Base-by-base conservation (phyloP, 164 flowering plant genomes). In the Akebia trifoliata region DNA sequence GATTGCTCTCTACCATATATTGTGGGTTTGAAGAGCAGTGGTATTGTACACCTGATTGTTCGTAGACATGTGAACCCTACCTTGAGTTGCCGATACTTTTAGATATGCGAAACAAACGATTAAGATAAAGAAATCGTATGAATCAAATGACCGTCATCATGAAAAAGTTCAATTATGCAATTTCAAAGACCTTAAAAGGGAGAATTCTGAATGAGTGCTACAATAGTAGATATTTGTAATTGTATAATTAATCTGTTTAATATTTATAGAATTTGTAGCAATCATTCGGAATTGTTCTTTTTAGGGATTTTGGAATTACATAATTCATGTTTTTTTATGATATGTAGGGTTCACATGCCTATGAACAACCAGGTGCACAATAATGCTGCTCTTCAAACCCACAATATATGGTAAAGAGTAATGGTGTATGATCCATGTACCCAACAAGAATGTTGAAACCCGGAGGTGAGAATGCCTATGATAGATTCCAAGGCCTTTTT, bases 301-400 rank as follows among this genome's bases (percentile, higher is more conserved):
- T n/a, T n/a, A n/a, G n/a, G n/a, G n/a, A n/a, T n/a, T n/a, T n/a
- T n/a, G n/a, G n/a, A n/a, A n/a, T n/a, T n/a, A n/a, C n/a, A n/a
- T n/a, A n/a, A n/a, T n/a, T n/a, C n/a, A n/a, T n/a, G n/a, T n/a
- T n/a, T n/a, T n/a, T n/a, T n/a, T n/a, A n/a, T n/a, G n/a, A n/a
- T n/a, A n/a, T n/a, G 99, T 36, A 84, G 99, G 72, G 99, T 93
- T 85, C 99, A 97, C 68, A 93, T 93, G 99, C 99, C 99, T 21
- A 97, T 97, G 51, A 93, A 93, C 81, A 93, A 93, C 60, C 71
- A 97, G 82, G 99, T 93, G 49, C 97, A 93, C 67, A 93, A 97
- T 58, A 90, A 96, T 64, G 99, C 97, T 8, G 97, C 99, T 56
- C 77, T 93, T 11, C 99, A 93, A 62, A 93, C 99, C 39, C 99